Percentiles rank a stretch among this genome's conserved stretches.
These are phyloP conservation scores for Mycena filopes DNA, from an alignment of 768 basidiomycete species.

Conservation along the genomic window DNA sequence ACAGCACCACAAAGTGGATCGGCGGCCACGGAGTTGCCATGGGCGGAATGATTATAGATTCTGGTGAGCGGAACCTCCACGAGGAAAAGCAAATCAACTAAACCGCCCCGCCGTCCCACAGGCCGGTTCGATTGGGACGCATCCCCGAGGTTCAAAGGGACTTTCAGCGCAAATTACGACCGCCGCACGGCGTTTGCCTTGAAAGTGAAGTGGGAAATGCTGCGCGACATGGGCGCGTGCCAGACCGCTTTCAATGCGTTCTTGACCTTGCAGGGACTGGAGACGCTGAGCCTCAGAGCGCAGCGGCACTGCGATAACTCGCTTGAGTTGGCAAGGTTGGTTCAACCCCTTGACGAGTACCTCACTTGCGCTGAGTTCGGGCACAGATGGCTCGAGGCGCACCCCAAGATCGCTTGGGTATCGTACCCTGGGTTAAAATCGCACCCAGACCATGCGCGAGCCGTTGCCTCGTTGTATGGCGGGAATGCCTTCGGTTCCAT, in stretches of 20 bases:
- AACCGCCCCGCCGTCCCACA: constrained; percentile 22
- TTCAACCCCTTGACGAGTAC: neutral
- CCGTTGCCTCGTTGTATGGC: neutral
- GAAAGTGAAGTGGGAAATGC: constrained; percentile 57
- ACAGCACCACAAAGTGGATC: constrained; percentile 76
- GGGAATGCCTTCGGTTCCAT: constrained; percentile 21
- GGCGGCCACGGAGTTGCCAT: constrained; percentile 76
- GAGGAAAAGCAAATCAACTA: neutral
- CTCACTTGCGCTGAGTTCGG: neutral
- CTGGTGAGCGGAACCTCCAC: neutral
- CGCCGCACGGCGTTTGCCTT: constrained; percentile 26
- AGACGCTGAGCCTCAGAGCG: constrained; percentile 22
- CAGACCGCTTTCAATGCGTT: constrained; percentile 69
- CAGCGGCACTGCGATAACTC: constrained; percentile 25
- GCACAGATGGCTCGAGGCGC: constrained; percentile 18
- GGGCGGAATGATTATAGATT: constrained; percentile 69
- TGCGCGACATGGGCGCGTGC: constrained; percentile 64
- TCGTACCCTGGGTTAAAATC: constrained; percentile 18
- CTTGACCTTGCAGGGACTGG: constrained; percentile 61
- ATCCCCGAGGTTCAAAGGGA: constrained; percentile 57
- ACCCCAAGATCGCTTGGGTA: constrained; percentile 28
- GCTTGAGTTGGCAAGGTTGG: constrained; percentile 19
- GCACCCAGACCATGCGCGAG: constrained; percentile 17
- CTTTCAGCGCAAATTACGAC: constrained; percentile 31
- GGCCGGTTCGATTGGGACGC: constrained; percentile 69